A percentile compares a stretch with the other conserved stretches of the same genome.
These are phyloP conservation scores for Amborella trichopoda DNA, from an alignment of 164 flowering plant genomes.

Conservation along the genomic window DNA sequence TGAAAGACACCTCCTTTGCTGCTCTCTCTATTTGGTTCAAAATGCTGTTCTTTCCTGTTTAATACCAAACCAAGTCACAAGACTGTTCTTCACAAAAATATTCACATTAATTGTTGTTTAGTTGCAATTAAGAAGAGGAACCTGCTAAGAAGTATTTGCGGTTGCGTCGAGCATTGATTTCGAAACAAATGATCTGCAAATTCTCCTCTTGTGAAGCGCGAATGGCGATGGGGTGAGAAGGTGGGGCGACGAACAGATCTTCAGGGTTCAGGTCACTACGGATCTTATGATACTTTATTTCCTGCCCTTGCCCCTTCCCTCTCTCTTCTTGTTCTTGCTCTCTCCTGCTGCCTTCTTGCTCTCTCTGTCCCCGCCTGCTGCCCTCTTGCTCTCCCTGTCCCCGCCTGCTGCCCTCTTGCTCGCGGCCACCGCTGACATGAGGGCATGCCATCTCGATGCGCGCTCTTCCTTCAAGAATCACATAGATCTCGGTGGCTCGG, in stretches of 20 bases:
- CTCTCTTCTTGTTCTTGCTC: conserved; percentile 1
- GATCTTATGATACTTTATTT: conserved; percentile 13
- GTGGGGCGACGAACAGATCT: conserved; percentile 25
- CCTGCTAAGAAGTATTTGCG: conserved; percentile 38
- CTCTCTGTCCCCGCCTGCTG: conserved; percentile 11
- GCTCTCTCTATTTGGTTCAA: conserved; percentile 25
- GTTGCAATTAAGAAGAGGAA: background rate
- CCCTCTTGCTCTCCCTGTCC: conserved; percentile 9
- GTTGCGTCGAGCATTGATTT: conserved; percentile 31
- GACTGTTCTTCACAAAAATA: background rate
- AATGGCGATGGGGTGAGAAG: conserved; percentile 46
- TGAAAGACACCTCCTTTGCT: conserved; percentile 43
- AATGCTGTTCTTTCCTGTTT: conserved; percentile 27
- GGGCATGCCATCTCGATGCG: conserved; percentile 44
- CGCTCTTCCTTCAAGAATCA: conserved; percentile 29
- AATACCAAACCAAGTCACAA: background rate
- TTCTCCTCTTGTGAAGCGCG: conserved; percentile 34
- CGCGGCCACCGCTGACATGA: conserved; percentile 11
- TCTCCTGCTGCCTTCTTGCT: background rate
- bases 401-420: background rate
- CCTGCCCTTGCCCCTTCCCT: conserved; percentile 5
- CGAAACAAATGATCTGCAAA: conserved; percentile 41
- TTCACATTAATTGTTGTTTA: background rate
- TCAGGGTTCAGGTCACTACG: conserved; percentile 14
- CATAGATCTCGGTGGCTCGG: conserved; percentile 15